Conservation (phyloP, 139 green algal species). For the Ostreobium quekettii region DNA sequence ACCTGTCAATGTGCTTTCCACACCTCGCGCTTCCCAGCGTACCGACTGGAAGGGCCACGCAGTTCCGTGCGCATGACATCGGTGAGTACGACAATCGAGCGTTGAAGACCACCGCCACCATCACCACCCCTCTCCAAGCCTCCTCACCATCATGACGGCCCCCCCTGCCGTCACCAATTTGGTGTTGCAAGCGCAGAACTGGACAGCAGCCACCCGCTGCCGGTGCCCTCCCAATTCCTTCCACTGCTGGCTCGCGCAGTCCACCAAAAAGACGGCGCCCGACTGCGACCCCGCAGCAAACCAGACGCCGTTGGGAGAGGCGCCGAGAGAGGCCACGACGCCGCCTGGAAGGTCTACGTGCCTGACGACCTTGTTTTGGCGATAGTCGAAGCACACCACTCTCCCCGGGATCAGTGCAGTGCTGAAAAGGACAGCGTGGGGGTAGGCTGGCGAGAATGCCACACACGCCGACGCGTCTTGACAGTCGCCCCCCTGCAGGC, state of each 20-base stretch:
- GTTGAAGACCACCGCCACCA: background rate
- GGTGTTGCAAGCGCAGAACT: background rate
- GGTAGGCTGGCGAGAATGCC: background rate
- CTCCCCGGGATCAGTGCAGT: background rate
- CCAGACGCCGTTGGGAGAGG: background rate
- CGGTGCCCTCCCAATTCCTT: background rate
- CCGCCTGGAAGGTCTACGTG: background rate
- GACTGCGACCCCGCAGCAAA: background rate
- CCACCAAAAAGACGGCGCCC: background rate
- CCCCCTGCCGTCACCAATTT: background rate
- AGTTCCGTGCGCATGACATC: too few species aligned
- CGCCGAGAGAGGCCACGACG: background rate
- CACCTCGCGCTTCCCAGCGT: too few species aligned
- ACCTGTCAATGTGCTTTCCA: too few species aligned
- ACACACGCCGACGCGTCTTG: background rate
- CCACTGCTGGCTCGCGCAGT: background rate
- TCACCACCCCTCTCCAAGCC: background rate
- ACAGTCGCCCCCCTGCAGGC: too few species aligned
- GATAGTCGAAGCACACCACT: background rate
- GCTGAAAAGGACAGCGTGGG: background rate
- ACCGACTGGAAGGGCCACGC: too few species aligned
- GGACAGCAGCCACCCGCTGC: background rate
- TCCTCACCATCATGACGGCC: background rate
- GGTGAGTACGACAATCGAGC: too few species aligned
- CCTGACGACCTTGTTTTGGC: background rate